Evolutionary conservation across 768 basidiomycete genomes (phyloP).

Genomic region (Antrodiella citrinella): DNA sequence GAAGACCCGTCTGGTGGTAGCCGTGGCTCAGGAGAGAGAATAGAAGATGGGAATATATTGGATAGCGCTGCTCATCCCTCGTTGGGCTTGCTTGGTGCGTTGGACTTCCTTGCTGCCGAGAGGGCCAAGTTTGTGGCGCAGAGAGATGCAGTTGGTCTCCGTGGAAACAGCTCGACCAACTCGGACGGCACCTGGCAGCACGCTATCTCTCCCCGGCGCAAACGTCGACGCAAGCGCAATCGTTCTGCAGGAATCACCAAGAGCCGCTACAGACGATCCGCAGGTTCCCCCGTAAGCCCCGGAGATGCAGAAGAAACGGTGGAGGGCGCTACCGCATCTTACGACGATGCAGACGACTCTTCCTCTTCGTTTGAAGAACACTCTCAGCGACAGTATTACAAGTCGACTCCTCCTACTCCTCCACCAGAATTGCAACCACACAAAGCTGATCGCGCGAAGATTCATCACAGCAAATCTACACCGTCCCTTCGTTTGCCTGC

Average conservation of each 20-base stretch:
- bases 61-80: constrained; percentile 45
- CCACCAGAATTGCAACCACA: constrained; percentile 15
- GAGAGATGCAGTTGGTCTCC: constrained; percentile 10
- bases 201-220: constrained; percentile 32
- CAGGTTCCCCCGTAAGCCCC: neutral
- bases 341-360: constrained; percentile 15
- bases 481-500: constrained; percentile 32
- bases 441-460: constrained; percentile 15
- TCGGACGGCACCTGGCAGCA: constrained; percentile 32
- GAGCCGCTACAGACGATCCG: constrained; percentile 4
- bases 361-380: constrained; percentile 21
- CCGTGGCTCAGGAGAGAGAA: constrained; percentile 9
- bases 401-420: constrained; percentile 22
- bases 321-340: constrained; percentile 10
- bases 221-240: constrained; percentile 25
- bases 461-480: constrained; percentile 40
- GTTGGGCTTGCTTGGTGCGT: constrained; percentile 65
- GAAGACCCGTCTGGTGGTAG: constrained; percentile 3
- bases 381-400: constrained; percentile 17
- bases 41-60: constrained; percentile 16
- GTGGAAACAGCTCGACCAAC: constrained; percentile 20
- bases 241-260: constrained; percentile 16
- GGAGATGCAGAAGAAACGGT: constrained; percentile 6
- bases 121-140: constrained; percentile 18
- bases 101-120: constrained; percentile 56